Conservation (phyloP, 2,329 filamentous ascomycete genomes). For the Fusarium graminum region DNA sequence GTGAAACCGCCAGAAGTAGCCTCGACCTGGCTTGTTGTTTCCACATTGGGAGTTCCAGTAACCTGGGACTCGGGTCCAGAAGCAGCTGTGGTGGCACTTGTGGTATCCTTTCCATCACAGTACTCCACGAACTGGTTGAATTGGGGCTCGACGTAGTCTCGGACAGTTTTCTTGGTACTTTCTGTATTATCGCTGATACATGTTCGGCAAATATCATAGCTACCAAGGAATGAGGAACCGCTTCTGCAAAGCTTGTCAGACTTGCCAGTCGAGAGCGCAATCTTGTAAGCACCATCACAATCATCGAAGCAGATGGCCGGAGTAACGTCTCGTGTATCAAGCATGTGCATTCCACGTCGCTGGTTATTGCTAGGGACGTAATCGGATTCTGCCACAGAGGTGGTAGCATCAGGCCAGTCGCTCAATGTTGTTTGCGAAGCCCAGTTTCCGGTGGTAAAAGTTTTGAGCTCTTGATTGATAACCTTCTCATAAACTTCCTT, state of each 20-base stretch:
- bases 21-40: constrained; percentile 47
- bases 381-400: constrained; percentile 25
- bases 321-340: constrained; percentile 58
- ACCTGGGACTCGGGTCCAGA: constrained; percentile 45
- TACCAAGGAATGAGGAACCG: constrained; percentile 58
- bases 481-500: constrained; percentile 56
- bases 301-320: constrained; percentile 64
- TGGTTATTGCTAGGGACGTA: constrained; percentile 26
- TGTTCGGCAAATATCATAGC: constrained; percentile 54
- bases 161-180: constrained; percentile 46
- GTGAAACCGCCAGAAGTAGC: constrained; percentile 44
- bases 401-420: constrained; percentile 45
- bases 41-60: constrained; percentile 38
- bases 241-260: constrained; percentile 58
- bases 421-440: constrained; percentile 64
- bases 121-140: constrained; percentile 62
- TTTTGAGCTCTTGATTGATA: constrained; percentile 56
- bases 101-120: constrained; percentile 55
- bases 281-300: constrained; percentile 65
- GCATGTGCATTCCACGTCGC: constrained; percentile 41
- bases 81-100: constrained; percentile 27
- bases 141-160: constrained; percentile 53
- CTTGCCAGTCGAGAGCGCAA: constrained; percentile 64
- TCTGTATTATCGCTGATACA: constrained; percentile 57
- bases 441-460: constrained; percentile 68